Evolutionary conservation across 2,329 filamentous ascomycete genomes (phyloP).

Genomic region (Pezicula neosporulosa): DNA sequence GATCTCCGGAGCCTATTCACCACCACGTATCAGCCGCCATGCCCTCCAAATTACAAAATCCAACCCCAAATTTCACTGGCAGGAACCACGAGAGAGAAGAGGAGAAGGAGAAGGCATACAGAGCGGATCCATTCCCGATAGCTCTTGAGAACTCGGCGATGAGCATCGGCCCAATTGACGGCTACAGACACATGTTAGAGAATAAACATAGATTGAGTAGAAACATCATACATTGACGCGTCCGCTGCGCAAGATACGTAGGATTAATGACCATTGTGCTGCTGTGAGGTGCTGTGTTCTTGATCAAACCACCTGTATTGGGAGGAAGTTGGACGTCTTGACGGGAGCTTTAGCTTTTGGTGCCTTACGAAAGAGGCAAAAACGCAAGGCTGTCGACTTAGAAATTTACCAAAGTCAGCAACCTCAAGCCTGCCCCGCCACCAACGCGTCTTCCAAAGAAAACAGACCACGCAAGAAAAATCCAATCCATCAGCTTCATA

Average conservation of each 20-base stretch:
- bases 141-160: conserved; percentile 77
- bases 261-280: conserved; percentile 80
- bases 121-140: conserved; percentile 96
- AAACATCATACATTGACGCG: conserved; percentile 66
- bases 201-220: conserved; percentile 5
- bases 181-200: conserved; percentile 58
- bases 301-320: neutral
- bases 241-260: conserved; percentile 82
- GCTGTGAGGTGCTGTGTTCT: conserved; percentile 30
- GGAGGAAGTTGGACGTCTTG: neutral
- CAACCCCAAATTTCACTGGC: neutral
- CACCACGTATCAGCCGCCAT: conserved; percentile 11
- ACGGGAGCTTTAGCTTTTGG: conserved; percentile 12
- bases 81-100: neutral
- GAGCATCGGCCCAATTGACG: conserved; percentile 84
- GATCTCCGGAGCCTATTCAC: conserved; percentile 81
- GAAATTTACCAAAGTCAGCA: neutral
- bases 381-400: conserved; percentile 13
- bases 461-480: too few species aligned
- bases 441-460: neutral
- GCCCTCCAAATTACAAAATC: neutral
- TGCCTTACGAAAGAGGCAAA: neutral
- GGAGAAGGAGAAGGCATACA: conserved; percentile 53
- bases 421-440: neutral
- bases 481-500: too few species aligned